phyloP scores from a whole-genome alignment of 2,329 filamentous ascomycete genomes.

The Dactylella cylindrospora region DNA sequence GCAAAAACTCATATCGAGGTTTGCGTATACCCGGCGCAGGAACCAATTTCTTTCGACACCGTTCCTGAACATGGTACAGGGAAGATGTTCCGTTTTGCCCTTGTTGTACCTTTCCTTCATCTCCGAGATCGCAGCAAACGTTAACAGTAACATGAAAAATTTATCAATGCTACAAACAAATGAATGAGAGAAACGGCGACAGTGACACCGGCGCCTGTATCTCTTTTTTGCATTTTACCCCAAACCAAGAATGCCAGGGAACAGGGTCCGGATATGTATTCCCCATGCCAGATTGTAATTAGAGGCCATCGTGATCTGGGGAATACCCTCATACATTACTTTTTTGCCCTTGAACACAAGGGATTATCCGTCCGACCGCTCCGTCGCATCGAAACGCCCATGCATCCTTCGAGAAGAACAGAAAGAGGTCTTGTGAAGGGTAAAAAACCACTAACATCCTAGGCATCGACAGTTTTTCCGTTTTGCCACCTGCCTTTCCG shows the following conservation, averaged over 20 bases:
- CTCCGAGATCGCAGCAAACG: slow-evolving; percentile 19
- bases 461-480: slow-evolving; percentile 28
- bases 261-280: too few species aligned
- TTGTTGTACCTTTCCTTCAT: too few species aligned
- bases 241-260: too few species aligned
- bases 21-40: slow-evolving; percentile 10
- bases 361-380: slow-evolving; percentile 26
- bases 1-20: slow-evolving; percentile 2
- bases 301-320: background rate
- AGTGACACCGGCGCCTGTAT: background rate
- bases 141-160: background rate
- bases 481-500: slow-evolving; percentile 11
- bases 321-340: slow-evolving; percentile 4
- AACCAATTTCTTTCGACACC: slow-evolving; percentile 4
- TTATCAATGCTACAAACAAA: slow-evolving; percentile 6
- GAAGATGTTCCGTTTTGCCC: slow-evolving; percentile 8
- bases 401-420: background rate
- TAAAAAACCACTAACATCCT: too few species aligned
- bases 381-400: slow-evolving; percentile 20
- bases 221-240: background rate
- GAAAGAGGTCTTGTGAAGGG: background rate
- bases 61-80: slow-evolving; percentile 13
- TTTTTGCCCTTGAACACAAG: background rate
- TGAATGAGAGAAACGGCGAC: background rate
- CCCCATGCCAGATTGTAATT: background rate